These are phyloP conservation scores for Pseudogymnoascus sp. DNA, from an alignment of 2,329 filamentous ascomycete genomes.

Conservation along the genomic window DNA sequence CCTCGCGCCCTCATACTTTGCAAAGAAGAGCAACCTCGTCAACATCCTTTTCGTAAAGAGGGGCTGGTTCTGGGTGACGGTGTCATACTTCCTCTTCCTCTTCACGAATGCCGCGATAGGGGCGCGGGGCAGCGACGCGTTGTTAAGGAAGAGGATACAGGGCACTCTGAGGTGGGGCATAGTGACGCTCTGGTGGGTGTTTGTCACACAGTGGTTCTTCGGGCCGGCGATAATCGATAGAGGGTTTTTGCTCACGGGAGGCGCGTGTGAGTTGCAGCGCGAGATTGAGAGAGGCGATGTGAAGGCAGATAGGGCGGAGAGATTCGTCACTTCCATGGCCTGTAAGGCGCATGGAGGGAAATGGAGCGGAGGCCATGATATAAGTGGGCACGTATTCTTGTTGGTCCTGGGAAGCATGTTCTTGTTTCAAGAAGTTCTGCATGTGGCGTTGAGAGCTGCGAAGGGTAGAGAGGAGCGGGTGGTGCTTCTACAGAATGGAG, in stretches of 20 bases:
- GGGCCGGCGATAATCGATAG: conserved; percentile 85
- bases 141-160: conserved; percentile 43
- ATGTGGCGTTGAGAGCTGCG: conserved; percentile 44
- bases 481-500: conserved; percentile 60
- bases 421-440: conserved; percentile 72
- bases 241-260: conserved; percentile 80
- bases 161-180: conserved; percentile 62
- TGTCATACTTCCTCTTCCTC: conserved; percentile 64
- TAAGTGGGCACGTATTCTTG: conserved; percentile 91
- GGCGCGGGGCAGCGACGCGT: conserved; percentile 32
- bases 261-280: conserved; percentile 62
- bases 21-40: conserved; percentile 86
- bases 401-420: conserved; percentile 78
- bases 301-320: conserved; percentile 39
- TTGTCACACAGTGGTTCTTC: conserved; percentile 96
- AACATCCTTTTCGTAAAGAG: conserved; percentile 92
- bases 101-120: conserved; percentile 56
- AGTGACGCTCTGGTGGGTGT: conserved; percentile 72
- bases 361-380: conserved; percentile 94
- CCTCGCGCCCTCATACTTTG: conserved; percentile 76
- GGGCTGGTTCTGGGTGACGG: conserved; percentile 86
- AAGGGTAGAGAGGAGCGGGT: conserved; percentile 52
- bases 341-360: conserved; percentile 76
- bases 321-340: conserved; percentile 63
- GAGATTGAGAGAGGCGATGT: conserved; percentile 40